Conservation (phyloP, 2,329 filamentous ascomycete species). For the Pseudogymnoascus sp. region DNA sequence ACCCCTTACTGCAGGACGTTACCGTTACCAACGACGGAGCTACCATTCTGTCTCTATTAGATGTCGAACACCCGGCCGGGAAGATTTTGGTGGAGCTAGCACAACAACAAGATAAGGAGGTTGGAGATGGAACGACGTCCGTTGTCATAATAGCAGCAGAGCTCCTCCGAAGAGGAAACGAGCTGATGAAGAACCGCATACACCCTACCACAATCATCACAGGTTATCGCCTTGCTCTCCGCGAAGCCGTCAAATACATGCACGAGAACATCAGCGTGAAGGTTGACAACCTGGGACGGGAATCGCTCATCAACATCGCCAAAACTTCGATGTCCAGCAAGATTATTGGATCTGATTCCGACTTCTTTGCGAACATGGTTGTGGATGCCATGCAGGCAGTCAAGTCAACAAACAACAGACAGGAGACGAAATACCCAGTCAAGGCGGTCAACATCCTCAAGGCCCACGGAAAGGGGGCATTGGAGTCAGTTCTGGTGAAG, state of each 20-base stretch:
- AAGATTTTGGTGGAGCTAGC: slow-evolving; percentile 97
- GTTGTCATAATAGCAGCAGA: slow-evolving; percentile 96
- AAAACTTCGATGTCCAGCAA: slow-evolving; percentile 99
- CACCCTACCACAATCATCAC: slow-evolving; percentile 99
- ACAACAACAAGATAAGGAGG: slow-evolving; percentile 98
- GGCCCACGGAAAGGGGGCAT: slow-evolving; percentile 87
- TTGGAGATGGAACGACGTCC: slow-evolving; percentile 95
- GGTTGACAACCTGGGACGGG: slow-evolving; percentile 82
- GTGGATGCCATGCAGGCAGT: slow-evolving; percentile 95
- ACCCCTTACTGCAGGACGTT: slow-evolving; percentile 59
- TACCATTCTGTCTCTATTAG: slow-evolving; percentile 88
- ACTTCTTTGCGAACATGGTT: slow-evolving; percentile 96
- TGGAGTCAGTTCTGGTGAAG: slow-evolving; percentile 84
- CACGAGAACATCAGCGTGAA: slow-evolving; percentile 96
- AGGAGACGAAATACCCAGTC: slow-evolving; percentile 92
- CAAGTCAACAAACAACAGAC: slow-evolving; percentile 83
- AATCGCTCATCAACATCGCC: slow-evolving; percentile 87
- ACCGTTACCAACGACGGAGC: slow-evolving; percentile 98
- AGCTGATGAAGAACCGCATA: slow-evolving; percentile 99
- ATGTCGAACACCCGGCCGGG: slow-evolving; percentile 95
- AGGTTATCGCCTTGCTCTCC: slow-evolving; percentile 87
- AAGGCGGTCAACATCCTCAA: slow-evolving; percentile 99
- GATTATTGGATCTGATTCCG: slow-evolving; percentile 90
- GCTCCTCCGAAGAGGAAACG: slow-evolving; percentile 85
- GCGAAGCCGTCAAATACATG: slow-evolving; percentile 98